Percentiles rank a stretch among this genome's conserved stretches.
Evolutionary conservation across 495 filamentous ascomycete genomes (phyloP).

Genomic region (Filosporella fistucella): DNA sequence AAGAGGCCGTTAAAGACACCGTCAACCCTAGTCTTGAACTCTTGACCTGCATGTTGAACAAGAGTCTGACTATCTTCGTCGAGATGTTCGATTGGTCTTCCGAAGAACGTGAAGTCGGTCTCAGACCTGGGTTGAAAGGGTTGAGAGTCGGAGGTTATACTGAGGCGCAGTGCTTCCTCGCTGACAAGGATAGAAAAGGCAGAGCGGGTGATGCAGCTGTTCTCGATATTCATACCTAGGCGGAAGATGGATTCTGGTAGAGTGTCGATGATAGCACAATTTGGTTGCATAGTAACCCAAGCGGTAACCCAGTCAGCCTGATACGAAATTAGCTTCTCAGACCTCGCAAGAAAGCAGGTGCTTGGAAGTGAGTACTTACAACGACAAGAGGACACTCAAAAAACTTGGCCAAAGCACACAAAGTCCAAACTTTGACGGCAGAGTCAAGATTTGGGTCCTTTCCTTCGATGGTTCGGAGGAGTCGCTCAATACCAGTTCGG

Average conservation of each 20-base stretch:
- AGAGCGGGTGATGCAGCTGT: neutral
- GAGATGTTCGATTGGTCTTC: conserved; percentile 4
- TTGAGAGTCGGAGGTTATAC: neutral
- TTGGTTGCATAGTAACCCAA: conserved; percentile 11
- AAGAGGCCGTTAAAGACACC: conserved; percentile 31
- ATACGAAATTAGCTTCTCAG: neutral
- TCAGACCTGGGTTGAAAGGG: too few species aligned
- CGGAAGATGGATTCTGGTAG: conserved; percentile 14
- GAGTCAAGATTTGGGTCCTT: conserved; percentile 38
- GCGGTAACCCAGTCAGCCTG: conserved; percentile 13
- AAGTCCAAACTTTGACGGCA: conserved; percentile 49
- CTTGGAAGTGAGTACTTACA: conserved; percentile 7
- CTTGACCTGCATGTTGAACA: conserved; percentile 47
- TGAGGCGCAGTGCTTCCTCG: conserved; percentile 14
- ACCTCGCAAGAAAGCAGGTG: neutral
- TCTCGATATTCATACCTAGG: conserved; percentile 11
- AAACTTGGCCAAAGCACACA: conserved; percentile 44
- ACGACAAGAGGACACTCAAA: conserved; percentile 32
- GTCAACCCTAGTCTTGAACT: conserved; percentile 34
- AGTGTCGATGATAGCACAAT: conserved; percentile 18
- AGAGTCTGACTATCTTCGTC: conserved; percentile 6
- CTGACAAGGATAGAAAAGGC: conserved; percentile 20
- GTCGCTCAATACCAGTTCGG: conserved; percentile 40
- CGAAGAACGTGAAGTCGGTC: conserved; percentile 4
- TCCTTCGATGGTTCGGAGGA: conserved; percentile 39